These are phyloP conservation scores for Ormosia semicastrata DNA, from an alignment of 306 rosid genomes.

Conservation along the genomic window DNA sequence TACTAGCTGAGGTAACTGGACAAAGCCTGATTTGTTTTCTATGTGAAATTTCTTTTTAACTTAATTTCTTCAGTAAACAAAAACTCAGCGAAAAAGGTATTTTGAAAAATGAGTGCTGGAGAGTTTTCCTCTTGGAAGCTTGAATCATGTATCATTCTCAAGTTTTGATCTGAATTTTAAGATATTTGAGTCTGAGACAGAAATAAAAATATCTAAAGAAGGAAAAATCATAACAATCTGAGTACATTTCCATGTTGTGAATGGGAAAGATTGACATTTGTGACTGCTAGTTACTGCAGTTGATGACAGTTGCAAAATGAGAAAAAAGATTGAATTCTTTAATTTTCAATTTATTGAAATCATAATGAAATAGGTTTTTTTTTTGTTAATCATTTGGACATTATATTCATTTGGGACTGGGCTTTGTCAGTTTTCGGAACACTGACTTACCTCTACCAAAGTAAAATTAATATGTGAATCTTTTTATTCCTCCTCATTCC, in stretches of 20 bases:
- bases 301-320: slow-evolving; percentile 3
- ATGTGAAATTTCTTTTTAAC: not conserved
- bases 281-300: not conserved
- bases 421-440: not conserved
- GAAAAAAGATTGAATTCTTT: not conserved
- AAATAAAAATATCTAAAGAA: not conserved
- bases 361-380: not conserved
- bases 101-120: not conserved
- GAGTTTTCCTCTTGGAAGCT: slow-evolving; percentile 13
- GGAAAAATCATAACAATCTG: not conserved
- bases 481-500: not conserved
- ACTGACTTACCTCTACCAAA: not conserved
- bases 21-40: slow-evolving; percentile 2
- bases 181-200: not conserved
- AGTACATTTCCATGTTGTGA: not conserved
- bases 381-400: not conserved
- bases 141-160: not conserved
- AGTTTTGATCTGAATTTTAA: not conserved
- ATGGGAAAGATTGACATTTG: not conserved
- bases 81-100: not conserved
- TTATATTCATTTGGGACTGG: not conserved
- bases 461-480: not conserved
- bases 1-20: slow-evolving; percentile 72
- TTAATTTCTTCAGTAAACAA: not conserved
- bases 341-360: not conserved